phyloP scores from a whole-genome alignment of 352 stramenopile genomes.

The Globisporangium rhizosaccharum region DNA sequence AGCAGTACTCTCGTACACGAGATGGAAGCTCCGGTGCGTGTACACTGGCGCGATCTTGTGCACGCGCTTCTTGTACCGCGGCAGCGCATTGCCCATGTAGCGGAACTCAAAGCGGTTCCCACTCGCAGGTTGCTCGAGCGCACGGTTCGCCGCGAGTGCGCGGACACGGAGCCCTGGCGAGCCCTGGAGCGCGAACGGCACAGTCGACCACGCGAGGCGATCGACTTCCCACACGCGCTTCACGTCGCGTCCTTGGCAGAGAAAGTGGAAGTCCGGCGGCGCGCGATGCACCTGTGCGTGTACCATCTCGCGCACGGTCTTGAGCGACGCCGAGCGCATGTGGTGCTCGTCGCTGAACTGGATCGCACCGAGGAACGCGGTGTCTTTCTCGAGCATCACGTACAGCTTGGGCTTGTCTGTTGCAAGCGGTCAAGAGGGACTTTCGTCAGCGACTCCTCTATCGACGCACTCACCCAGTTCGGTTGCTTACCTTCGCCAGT shows the following conservation, averaged over 20 bases:
- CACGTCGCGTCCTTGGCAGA: slow-evolving; percentile 46
- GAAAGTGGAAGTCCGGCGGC: slow-evolving; percentile 41
- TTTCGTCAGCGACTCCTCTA: background rate
- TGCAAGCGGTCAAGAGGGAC: background rate
- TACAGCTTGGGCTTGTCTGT: slow-evolving; percentile 60
- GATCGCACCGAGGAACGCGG: slow-evolving; percentile 46
- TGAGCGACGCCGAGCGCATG: slow-evolving; percentile 45
- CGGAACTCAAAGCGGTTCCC: slow-evolving; percentile 48
- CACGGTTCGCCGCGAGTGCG: slow-evolving; percentile 32
- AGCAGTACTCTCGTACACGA: slow-evolving; percentile 19
- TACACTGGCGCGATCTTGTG: slow-evolving; percentile 53
- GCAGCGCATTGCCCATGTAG: slow-evolving; percentile 53
- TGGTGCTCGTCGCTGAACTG: slow-evolving; percentile 50
- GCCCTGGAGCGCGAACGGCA: slow-evolving; percentile 52
- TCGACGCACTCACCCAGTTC: background rate
- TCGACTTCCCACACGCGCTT: slow-evolving; percentile 51
- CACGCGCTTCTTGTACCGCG: slow-evolving; percentile 58
- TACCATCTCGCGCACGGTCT: slow-evolving; percentile 46
- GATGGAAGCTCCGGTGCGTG: slow-evolving; percentile 29
- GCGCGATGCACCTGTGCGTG: slow-evolving; percentile 27
- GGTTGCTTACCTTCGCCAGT: slow-evolving; percentile 31
- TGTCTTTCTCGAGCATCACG: slow-evolving; percentile 56
- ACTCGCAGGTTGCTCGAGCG: slow-evolving; percentile 23
- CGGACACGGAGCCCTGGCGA: slow-evolving; percentile 39
- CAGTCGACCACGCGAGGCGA: slow-evolving; percentile 44